Evolutionary conservation across 768 basidiomycete genomes (phyloP).

Genomic region (Gyrodon lividus): DNA sequence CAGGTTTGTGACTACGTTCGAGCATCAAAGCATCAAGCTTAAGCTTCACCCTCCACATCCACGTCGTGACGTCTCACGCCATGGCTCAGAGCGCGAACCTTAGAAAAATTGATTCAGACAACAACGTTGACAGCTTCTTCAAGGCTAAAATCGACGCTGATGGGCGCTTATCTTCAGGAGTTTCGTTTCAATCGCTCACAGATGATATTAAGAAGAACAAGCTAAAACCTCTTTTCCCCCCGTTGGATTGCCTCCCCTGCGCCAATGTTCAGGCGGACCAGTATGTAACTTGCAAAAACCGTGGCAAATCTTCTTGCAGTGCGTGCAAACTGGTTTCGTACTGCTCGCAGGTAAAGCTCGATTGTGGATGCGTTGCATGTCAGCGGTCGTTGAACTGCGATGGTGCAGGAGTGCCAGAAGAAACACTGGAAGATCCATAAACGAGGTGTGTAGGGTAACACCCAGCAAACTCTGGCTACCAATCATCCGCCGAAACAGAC

Average conservation of each 20-base stretch:
- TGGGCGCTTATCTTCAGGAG: too few relatives aligned
- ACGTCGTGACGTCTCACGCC: too few relatives aligned
- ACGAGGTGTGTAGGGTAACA: conserved; percentile 14
- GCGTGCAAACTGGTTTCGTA: conserved; percentile 36
- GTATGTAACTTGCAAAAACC: conserved; percentile 15
- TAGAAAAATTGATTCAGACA: too few relatives aligned
- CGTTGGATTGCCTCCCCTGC: conserved; percentile 22
- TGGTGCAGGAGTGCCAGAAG: conserved; percentile 34
- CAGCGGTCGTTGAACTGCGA: neutral
- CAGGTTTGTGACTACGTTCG: too few relatives aligned
- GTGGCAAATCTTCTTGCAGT: conserved; percentile 14
- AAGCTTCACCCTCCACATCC: too few relatives aligned
- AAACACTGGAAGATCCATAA: conserved; percentile 38
- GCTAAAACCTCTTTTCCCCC: conserved; percentile 9
- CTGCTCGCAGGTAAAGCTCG: conserved; percentile 28
- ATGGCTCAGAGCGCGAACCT: too few relatives aligned
- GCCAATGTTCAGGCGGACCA: conserved; percentile 22
- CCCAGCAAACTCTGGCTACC: neutral
- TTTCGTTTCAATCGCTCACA: too few relatives aligned
- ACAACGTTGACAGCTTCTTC: too few relatives aligned
- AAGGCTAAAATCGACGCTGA: too few relatives aligned
- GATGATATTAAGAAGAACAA: neutral
- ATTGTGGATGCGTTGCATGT: neutral
- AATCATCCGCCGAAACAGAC: neutral
- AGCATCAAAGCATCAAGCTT: too few relatives aligned